Conservation (phyloP, 129 eudicot genomes). For the Calendula officinalis region DNA sequence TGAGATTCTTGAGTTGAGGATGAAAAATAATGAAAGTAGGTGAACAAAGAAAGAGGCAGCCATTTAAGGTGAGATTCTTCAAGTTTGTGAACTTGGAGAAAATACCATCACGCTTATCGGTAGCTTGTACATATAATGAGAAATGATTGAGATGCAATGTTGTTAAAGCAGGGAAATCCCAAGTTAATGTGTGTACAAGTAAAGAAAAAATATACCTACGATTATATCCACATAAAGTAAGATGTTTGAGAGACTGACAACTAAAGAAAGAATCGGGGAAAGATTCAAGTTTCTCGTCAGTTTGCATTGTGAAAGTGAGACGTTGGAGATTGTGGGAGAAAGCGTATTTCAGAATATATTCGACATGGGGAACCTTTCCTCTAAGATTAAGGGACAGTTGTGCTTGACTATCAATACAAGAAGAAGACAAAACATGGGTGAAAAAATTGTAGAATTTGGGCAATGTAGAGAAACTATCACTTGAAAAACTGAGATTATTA, state of each 20-base stretch:
- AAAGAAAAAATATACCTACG: neutral
- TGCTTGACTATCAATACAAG: neutral
- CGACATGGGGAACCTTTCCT: neutral
- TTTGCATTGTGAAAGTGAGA: neutral
- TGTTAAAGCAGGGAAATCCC: conserved; percentile 7
- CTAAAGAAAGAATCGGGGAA: neutral
- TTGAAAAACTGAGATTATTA: neutral
- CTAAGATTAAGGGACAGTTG: neutral
- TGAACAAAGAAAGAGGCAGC: neutral
- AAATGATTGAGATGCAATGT: neutral
- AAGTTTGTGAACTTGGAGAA: too few species aligned
- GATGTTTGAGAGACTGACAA: conserved; percentile 3
- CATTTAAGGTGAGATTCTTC: conserved; percentile 12
- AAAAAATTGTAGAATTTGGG: neutral
- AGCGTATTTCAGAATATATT: neutral
- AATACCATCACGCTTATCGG: neutral
- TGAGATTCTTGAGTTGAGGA: conserved; percentile 23
- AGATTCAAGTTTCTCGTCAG: neutral
- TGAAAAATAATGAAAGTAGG: neutral
- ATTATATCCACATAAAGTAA: neutral
- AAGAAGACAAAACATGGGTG: neutral
- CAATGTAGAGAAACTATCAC: neutral
- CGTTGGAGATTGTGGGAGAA: conserved; percentile 2
- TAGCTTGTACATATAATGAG: neutral
- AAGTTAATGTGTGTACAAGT: neutral